Base-by-base conservation (phyloP, 768 basidiomycete species). In the Amanita polypyramis region DNA sequence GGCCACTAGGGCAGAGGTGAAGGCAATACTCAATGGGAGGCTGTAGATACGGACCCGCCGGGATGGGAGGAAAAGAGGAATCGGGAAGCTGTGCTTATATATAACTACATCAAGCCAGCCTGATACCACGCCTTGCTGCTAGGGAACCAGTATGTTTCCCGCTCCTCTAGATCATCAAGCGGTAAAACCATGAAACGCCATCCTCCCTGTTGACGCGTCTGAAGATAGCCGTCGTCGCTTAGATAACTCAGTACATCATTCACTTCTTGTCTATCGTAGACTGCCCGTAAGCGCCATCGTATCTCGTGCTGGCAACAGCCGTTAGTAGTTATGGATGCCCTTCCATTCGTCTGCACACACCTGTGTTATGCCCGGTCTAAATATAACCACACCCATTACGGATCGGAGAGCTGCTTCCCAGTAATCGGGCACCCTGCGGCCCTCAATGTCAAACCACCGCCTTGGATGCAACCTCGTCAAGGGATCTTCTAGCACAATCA, bases 191-290 rank as follows among this genome's bases (percentile, higher is more conserved):
- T 56, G 46, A 39, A 47, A 15, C 8, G 53, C 56, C 19, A 58
- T 55, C 54, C 56, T 51, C 34, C 45, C 38, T 48, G 57, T 52
- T 37, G 54, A 39, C 66, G 63, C 52, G 63, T 53, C 37, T 62
- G 62, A 23, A 84, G 48, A 49, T 69, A 74, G 7, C 76, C 73
- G 25, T 79, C 76, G n/a, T 71, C 70, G 17, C 63, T 58, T 43
- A 90, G 62, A 46, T 71, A 71, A 11, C 65, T 62, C 39, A 87
- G 57, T 17, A 83, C 51, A n/a, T 88, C 86, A 41, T 70, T 63
- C 20, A 85, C 65, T 58, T 90, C 88, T 53, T 82, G 82, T 47
- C 80, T 70, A 58, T 91, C 87, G 54, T 88, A 90, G 17, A 82
- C 77, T 12, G 75, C 66, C 52, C 79, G 70, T 49, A 91, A 65